Conservation (phyloP, 148 eudicot species). For the Diospyros kaki region DNA sequence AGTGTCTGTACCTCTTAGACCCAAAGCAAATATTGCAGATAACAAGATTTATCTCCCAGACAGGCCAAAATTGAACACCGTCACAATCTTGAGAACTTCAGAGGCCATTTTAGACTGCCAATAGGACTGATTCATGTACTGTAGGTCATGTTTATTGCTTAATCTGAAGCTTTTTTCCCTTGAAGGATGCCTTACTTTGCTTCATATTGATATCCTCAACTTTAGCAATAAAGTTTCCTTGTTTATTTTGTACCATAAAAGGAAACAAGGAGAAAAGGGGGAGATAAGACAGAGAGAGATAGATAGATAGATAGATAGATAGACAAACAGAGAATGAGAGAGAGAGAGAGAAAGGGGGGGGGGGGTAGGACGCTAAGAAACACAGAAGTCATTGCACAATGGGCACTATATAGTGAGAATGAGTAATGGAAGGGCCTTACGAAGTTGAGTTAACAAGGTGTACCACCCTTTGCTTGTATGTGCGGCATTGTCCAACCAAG, state of each 20-base stretch:
- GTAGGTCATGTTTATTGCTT: background rate
- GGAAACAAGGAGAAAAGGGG: background rate
- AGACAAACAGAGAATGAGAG: too few species aligned
- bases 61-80: background rate
- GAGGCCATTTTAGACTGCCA: background rate
- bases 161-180: background rate
- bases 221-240: background rate
- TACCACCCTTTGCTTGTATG: conserved; percentile 88
- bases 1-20: background rate
- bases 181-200: background rate
- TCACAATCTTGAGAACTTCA: too few species aligned
- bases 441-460: conserved; percentile 96
- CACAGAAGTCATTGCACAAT: background rate
- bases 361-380: background rate
- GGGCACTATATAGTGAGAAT: background rate
- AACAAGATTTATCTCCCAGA: background rate
- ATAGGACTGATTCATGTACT: background rate
- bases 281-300: background rate
- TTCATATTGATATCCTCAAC: background rate
- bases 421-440: conserved; percentile 55
- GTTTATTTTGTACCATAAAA: background rate
- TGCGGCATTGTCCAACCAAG: conserved; percentile 92
- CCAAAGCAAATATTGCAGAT: conserved; percentile 2
- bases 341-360: background rate
- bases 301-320: too few species aligned